phyloP scores from a whole-genome alignment of 1,284 basidiomycete species.

The Termitomyces sp. region DNA sequence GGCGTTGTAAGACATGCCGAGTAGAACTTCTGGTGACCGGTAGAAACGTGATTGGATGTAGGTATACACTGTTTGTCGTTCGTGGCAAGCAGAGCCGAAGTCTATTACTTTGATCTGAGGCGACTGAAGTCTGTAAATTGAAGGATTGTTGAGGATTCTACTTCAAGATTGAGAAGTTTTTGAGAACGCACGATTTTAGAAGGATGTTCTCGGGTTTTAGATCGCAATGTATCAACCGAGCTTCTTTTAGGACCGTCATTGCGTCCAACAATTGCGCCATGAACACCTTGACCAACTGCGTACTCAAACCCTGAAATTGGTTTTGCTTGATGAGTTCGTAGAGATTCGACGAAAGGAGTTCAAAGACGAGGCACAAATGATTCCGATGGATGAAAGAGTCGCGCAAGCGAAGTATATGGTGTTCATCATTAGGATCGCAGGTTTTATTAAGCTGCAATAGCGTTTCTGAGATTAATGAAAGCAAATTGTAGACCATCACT shows the following conservation, averaged over 20 bases:
- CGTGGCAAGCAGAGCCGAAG: conserved; percentile 98
- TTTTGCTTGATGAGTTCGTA: conserved; percentile 99
- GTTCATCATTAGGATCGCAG: conserved; percentile 90
- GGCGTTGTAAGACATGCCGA: conserved; percentile 92
- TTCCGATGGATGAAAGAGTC: conserved; percentile 97
- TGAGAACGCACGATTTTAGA: conserved; percentile 73
- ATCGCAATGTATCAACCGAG: conserved; percentile 96
- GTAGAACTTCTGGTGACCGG: conserved; percentile 93
- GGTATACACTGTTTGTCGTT: conserved; percentile 97
- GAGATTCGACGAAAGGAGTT: conserved; percentile 94
- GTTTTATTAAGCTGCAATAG: conserved; percentile 77
- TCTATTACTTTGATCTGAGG: conserved; percentile 99
- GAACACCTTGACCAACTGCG: conserved; percentile 96
- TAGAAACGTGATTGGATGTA: conserved; percentile 99
- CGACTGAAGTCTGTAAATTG: conserved; percentile 73
- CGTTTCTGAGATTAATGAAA: conserved; percentile 26
- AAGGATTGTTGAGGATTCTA: not conserved
- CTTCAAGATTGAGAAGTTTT: not conserved
- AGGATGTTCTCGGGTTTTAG: conserved; percentile 97
- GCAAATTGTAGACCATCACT: conserved; percentile 26
- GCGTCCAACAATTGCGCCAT: conserved; percentile 94
- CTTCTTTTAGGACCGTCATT: conserved; percentile 89
- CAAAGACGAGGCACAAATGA: conserved; percentile 97
- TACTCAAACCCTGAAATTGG: conserved; percentile 95
- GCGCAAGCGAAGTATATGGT: conserved; percentile 92